These are phyloP conservation scores for Rhodomyrtus psidioides DNA, from an alignment of 441 rosid species.

Conservation along the genomic window DNA sequence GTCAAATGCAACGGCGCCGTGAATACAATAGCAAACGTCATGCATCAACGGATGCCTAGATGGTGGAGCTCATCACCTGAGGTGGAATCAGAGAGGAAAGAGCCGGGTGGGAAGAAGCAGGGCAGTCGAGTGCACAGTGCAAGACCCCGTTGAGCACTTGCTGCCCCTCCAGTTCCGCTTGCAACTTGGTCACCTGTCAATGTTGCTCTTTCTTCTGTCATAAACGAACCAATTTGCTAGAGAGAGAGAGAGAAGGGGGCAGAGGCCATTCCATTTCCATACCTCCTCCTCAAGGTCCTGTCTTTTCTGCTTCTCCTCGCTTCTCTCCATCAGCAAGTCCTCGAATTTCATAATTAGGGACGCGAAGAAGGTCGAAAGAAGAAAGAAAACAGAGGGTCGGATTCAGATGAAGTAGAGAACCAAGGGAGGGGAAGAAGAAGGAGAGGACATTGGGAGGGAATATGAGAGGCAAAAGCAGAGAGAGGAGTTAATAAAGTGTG, in stretches of 20 bases:
- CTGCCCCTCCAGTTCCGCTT: constrained; percentile 52
- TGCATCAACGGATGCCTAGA: background rate
- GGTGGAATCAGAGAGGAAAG: constrained; percentile 62
- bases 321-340: constrained; percentile 53
- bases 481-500: constrained; percentile 13
- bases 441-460: background rate
- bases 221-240: too few species aligned
- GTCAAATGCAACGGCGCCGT: background rate
- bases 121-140: constrained; percentile 42
- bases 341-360: constrained; percentile 62
- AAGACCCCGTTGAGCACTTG: constrained; percentile 43
- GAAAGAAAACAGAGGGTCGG: background rate
- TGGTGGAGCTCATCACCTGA: constrained; percentile 19
- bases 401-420: background rate
- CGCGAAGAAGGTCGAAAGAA: background rate
- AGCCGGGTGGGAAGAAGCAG: constrained; percentile 34
- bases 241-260: background rate
- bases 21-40: background rate
- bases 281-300: constrained; percentile 52
- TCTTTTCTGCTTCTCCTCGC: constrained; percentile 31
- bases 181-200: constrained; percentile 49
- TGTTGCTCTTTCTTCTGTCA: too few species aligned
- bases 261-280: background rate
- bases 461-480: constrained; percentile 5
- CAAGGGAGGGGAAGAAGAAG: constrained; percentile 1